Conservation (phyloP, 805 yeast species). For the Candida montana region DNA sequence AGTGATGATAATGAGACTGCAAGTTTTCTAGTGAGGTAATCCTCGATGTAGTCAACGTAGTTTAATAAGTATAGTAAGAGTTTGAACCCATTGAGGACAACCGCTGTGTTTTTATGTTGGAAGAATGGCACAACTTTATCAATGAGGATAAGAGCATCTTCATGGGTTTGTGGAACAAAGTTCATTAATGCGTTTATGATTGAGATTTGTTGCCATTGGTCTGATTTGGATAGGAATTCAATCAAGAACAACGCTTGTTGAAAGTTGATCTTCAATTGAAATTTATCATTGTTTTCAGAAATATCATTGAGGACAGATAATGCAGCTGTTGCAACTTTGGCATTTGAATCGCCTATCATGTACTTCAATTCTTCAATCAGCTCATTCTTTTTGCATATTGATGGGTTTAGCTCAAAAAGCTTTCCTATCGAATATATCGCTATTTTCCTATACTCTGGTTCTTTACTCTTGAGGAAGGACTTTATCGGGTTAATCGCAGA, state of each 20-base stretch:
- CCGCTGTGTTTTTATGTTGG: conserved; percentile 77
- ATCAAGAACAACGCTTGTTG: conserved; percentile 40
- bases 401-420: conserved; percentile 51
- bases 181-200: conserved; percentile 60
- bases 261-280: conserved; percentile 50
- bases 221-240: conserved; percentile 23
- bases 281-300: conserved; percentile 47
- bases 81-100: conserved; percentile 71
- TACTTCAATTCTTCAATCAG: conserved; percentile 46
- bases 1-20: conserved; percentile 66
- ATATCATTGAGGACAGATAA: conserved; percentile 62
- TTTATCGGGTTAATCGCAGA: conserved; percentile 38
- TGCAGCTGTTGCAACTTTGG: conserved; percentile 65
- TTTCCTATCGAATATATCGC: conserved; percentile 69
- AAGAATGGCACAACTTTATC: conserved; percentile 64
- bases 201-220: conserved; percentile 67
- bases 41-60: conserved; percentile 55
- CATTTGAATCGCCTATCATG: conserved; percentile 50
- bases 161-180: conserved; percentile 64
- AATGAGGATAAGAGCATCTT: conserved; percentile 60
- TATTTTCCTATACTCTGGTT: conserved; percentile 58
- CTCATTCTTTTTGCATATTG: conserved; percentile 36
- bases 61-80: conserved; percentile 67
- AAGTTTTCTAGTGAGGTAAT: conserved; percentile 53
- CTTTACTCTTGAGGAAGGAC: conserved; percentile 38